Conservation (phyloP, 306 rosid species). For the Vigna mungo region DNA sequence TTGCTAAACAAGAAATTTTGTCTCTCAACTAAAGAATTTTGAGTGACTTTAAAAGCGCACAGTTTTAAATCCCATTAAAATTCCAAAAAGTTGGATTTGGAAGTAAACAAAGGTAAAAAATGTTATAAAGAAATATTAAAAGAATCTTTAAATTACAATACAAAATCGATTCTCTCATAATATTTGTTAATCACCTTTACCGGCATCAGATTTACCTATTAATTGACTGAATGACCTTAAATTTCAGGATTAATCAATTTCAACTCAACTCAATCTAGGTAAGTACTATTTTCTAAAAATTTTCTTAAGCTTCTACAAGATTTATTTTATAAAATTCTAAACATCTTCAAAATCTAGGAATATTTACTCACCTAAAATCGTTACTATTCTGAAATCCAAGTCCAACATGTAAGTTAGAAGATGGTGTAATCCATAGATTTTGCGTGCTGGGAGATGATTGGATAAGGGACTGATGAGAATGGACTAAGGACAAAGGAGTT, state of each 20-base stretch:
- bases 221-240: not conserved
- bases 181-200: not conserved
- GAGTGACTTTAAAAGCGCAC: no score
- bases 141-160: not conserved
- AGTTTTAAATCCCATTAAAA: no score
- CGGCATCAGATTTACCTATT: not conserved
- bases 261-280: not conserved
- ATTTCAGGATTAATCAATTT: not conserved
- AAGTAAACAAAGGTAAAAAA: no score
- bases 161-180: not conserved
- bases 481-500: conserved; percentile 46
- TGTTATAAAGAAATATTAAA: no score
- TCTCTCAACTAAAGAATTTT: no score
- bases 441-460: conserved; percentile 36
- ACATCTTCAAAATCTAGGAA: not conserved
- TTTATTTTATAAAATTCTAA: not conserved
- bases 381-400: not conserved
- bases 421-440: conserved; percentile 14
- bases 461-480: conserved; percentile 7
- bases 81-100: no score
- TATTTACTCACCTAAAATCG: not conserved
- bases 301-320: not conserved
- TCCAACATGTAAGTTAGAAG: no score
- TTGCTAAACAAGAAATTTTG: no score
- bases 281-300: not conserved